Conservation (phyloP, 176 grass and related monocot species). For the Cenchrus americanus region DNA sequence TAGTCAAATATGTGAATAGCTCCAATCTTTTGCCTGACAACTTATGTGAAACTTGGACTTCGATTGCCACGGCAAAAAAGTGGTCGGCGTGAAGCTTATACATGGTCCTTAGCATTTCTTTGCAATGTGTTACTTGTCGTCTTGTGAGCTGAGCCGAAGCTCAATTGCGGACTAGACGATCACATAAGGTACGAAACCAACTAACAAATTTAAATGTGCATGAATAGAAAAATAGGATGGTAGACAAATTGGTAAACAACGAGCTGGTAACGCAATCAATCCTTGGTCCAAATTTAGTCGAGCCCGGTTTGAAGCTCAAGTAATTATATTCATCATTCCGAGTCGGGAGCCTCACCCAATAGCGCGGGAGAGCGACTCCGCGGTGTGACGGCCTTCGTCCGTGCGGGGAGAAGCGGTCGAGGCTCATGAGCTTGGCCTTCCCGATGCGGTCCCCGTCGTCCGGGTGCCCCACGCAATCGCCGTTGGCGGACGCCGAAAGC, state of each 20-base stretch:
- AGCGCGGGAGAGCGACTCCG: constrained; percentile 82
- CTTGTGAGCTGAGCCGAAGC: neutral
- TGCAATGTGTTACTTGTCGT: neutral
- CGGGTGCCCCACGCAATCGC: constrained; percentile 63
- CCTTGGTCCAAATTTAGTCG: neutral
- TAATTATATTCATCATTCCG: neutral
- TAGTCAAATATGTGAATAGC: neutral
- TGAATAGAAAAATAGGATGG: neutral
- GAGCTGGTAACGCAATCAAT: neutral
- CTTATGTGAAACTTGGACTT: neutral
- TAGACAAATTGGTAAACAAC: neutral
- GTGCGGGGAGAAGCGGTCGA: constrained; percentile 63
- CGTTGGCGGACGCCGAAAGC: constrained; percentile 90
- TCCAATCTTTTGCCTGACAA: neutral
- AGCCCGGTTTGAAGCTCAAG: neutral
- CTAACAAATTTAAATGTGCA: neutral
- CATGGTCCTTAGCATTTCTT: neutral
- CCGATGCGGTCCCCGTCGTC: constrained; percentile 99
- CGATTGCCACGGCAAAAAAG: neutral
- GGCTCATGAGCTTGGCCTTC: constrained; percentile 87
- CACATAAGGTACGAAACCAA: constrained; percentile 14
- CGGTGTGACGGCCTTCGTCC: constrained; percentile 64
- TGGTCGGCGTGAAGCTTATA: neutral
- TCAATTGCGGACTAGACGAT: neutral
- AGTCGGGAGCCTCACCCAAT: constrained; percentile 69